phyloP scores from a whole-genome alignment of 78 protist species.

The Capsaspora owczarzaki region DNA sequence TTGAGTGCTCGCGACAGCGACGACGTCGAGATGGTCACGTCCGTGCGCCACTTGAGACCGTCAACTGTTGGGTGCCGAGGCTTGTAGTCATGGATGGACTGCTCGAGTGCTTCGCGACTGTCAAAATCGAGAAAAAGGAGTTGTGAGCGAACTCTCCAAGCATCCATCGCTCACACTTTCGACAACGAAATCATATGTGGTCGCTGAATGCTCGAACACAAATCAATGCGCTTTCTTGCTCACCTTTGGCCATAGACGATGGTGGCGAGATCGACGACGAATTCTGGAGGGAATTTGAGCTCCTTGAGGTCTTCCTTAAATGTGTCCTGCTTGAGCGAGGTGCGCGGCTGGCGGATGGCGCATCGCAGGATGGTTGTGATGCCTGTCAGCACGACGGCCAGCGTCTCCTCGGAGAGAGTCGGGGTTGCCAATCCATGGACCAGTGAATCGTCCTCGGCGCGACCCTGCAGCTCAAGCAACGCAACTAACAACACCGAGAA shows the following conservation, averaged over 20 bases:
- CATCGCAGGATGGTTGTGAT: neutral
- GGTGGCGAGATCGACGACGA: neutral
- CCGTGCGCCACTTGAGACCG: slow-evolving; percentile 16
- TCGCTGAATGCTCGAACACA: neutral
- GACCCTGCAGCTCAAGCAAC: no score
- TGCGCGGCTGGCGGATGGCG: neutral
- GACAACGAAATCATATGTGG: neutral
- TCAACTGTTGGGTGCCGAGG: neutral
- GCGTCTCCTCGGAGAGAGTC: no score
- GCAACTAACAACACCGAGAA: no score
- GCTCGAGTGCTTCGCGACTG: neutral
- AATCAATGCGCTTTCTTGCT: neutral
- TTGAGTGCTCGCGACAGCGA: neutral
- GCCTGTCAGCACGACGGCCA: no score
- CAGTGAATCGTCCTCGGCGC: no score
- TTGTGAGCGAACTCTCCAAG: neutral
- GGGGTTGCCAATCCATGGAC: no score
- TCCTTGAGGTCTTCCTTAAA: neutral
- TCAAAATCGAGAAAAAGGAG: neutral
- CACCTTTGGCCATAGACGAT: neutral
- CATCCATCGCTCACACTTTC: neutral
- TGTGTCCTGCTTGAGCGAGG: neutral
- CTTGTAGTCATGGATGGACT: neutral
- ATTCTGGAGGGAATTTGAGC: neutral
- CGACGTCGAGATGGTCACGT: slow-evolving; percentile 18